Evolutionary conservation across 1,139 yeast genomes (phyloP), one percentile per base, ranked within the genome.

Genomic region (Zygoascus sp.): DNA sequence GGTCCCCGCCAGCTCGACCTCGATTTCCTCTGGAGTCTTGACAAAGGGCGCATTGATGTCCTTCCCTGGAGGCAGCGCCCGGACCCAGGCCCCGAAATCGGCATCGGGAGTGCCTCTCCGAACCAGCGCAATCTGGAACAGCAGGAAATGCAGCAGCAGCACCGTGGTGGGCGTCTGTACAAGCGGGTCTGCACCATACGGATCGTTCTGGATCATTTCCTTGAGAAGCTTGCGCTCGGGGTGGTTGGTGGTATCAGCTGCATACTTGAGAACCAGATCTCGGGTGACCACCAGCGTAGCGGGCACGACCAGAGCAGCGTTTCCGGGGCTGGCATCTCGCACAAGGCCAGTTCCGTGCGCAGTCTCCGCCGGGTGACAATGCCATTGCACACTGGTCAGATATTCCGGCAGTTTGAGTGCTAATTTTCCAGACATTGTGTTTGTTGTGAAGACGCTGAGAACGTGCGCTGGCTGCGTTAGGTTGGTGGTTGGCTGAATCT

Each of bases 21-120:
- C 52, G 6, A 55, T 38, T 11, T 58, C 63, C 16, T 56, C 60
- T 21, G 52, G 56, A 16, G 56, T 53, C 64, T 65, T 62, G 2
- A 58, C 47, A 49, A 58, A 59, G 2, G 69, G 69, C 36, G 63
- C 58, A 42, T 57, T 54, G 44, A 66, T 60, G 16, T 62, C 61
- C 27, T 46, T 40, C 9, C 56, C 38, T 19, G 64, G 51, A 1
- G 67, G 67, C 32, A 63, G 48, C 8, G 53, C 49, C 45, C 55
- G 42, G 40, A 56, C 45, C 61, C 63, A 57, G 3, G 50, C 44
- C 6, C 51, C 54, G 45, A 55, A 57, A 6, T 40, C 45, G 19
- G 42, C 34, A 32, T 58, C 61, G 9, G 57, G 57, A 16, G 51
- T 50, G 3, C 59, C 60, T 25, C 57, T 25, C 13, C 56, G 47